phyloP scores from a whole-genome alignment of 768 basidiomycete species.

The Royoungia palumana region DNA sequence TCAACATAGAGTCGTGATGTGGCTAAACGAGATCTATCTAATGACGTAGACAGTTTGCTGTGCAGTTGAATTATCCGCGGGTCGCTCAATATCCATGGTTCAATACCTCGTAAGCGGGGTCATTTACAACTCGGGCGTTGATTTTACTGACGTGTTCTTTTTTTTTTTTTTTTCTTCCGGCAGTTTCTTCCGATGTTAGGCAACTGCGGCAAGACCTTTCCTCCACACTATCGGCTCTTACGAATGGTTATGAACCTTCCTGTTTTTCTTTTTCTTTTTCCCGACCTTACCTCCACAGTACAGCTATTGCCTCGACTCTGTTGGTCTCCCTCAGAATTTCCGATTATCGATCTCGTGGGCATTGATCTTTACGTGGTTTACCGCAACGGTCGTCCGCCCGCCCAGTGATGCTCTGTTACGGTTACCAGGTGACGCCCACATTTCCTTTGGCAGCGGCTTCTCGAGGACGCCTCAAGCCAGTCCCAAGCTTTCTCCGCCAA shows the following conservation, averaged over 20 bases:
- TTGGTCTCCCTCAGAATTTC: not conserved
- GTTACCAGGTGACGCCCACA: conserved; percentile 6
- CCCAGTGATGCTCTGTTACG: not conserved
- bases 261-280: conserved; percentile 2
- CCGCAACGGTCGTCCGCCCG: not conserved
- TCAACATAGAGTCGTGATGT: conserved; percentile 29
- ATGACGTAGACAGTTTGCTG: conserved; percentile 26
- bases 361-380: not conserved
- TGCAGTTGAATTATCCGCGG: conserved; percentile 18
- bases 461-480: not conserved
- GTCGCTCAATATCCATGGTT: conserved; percentile 6
- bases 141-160: conserved; percentile 16
- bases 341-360: not conserved
- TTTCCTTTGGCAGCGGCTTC: not conserved
- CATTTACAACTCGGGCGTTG: not conserved
- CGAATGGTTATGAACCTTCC: not conserved
- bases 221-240: not conserved
- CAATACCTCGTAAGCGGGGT: conserved; percentile 22
- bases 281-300: not conserved
- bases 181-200: conserved; percentile 2
- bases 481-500: not conserved
- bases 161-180: not conserved
- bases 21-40: conserved; percentile 17
- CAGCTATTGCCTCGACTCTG: not conserved
- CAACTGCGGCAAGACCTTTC: not conserved